Conservation (phyloP, 208 protist genomes). For the Lotmaria passim region DNA sequence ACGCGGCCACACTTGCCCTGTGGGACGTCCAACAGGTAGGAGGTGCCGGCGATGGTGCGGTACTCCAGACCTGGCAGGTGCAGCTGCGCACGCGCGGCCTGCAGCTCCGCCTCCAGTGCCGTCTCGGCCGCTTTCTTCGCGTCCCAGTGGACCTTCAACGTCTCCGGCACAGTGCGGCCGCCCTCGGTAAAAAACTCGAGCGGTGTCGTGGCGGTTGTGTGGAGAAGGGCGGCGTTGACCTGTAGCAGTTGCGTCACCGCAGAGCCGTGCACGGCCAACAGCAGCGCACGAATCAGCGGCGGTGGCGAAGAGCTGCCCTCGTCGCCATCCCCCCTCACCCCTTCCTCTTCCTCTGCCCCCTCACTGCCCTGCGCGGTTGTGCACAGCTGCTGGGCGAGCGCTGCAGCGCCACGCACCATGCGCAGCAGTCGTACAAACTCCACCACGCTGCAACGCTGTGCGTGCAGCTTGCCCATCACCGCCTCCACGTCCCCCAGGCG, state of each 20-base stretch:
- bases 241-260: conserved; percentile 42
- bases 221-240: conserved; percentile 39
- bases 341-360: not conserved
- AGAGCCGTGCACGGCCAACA: conserved; percentile 30
- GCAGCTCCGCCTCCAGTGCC: conserved; percentile 68
- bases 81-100: conserved; percentile 47
- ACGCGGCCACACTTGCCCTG: conserved; percentile 48
- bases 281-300: conserved; percentile 35
- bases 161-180: conserved; percentile 21
- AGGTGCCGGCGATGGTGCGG: conserved; percentile 78
- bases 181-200: conserved; percentile 63
- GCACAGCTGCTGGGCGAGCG: conserved; percentile 35
- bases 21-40: conserved; percentile 82
- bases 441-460: conserved; percentile 68
- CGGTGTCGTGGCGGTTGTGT: conserved; percentile 56
- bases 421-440: conserved; percentile 81
- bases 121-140: conserved; percentile 45
- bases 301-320: not conserved
- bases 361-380: not conserved
- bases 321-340: not conserved
- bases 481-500: conserved; percentile 81
- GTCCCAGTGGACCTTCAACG: conserved; percentile 43
- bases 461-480: conserved; percentile 72
- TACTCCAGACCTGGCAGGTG: conserved; percentile 73
- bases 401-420: conserved; percentile 40